Evolutionary conservation across 163 green algal genomes (phyloP).

Genomic region (Chlorella variabilis): DNA sequence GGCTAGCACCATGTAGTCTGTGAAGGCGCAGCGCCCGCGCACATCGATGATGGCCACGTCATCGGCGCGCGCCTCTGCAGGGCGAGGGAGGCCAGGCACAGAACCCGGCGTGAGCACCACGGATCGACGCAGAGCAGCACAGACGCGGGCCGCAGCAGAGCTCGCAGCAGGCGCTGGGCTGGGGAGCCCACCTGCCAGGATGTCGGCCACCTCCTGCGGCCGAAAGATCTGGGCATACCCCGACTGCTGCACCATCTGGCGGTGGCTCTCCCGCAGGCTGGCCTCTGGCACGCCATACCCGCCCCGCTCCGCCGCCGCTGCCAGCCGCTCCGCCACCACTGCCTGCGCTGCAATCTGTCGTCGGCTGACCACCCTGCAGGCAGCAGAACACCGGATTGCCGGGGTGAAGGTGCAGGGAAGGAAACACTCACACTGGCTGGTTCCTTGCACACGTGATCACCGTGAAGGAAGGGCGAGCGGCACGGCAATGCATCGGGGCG

Average conservation of each 20-base stretch:
- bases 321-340: not conserved
- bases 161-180: too few species aligned
- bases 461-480: not conserved
- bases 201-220: conserved; percentile 23
- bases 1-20: conserved; percentile 50
- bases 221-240: conserved; percentile 4
- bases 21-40: conserved; percentile 38
- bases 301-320: not conserved
- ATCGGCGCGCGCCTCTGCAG: conserved; percentile 35
- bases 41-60: conserved; percentile 53
- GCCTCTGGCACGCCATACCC: conserved; percentile 14
- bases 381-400: too few species aligned
- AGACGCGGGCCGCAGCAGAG: too few species aligned
- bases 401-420: too few species aligned
- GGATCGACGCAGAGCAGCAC: too few species aligned
- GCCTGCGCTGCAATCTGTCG: conserved; percentile 5
- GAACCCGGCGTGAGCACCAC: too few species aligned
- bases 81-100: too few species aligned
- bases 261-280: conserved; percentile 10
- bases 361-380: conserved; percentile 29
- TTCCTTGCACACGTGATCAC: too few species aligned
- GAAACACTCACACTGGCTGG: too few species aligned
- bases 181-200: conserved; percentile 12
- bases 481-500: not conserved
- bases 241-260: not conserved